Conservation (phyloP, 2,329 filamentous ascomycete genomes). For the Ustulina deusta region DNA sequence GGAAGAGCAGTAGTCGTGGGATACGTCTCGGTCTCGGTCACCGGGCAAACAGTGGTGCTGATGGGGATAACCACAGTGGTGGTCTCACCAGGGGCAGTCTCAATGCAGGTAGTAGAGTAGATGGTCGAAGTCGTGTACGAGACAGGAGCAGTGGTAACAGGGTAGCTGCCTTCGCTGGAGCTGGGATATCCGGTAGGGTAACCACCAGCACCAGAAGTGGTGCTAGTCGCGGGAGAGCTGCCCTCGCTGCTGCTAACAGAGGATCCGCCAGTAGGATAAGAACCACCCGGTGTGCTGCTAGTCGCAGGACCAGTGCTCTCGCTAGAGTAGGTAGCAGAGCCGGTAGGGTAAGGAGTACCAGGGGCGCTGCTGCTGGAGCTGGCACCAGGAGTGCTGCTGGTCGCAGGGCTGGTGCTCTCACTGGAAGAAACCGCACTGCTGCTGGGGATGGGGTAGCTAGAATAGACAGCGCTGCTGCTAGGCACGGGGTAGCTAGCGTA, state of each 20-base stretch:
- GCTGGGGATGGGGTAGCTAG: neutral
- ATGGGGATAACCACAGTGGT: slow-evolving; percentile 45
- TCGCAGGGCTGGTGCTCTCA: too few relatives aligned
- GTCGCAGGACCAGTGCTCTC: slow-evolving; percentile 4
- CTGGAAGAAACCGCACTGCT: too few relatives aligned
- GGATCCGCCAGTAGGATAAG: slow-evolving; percentile 9
- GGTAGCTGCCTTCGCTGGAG: slow-evolving; percentile 17
- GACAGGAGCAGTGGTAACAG: slow-evolving; percentile 28
- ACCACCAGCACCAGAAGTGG: slow-evolving; percentile 4
- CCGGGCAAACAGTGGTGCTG: slow-evolving; percentile 45
- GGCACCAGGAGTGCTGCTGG: too few relatives aligned
- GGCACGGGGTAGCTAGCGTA: slow-evolving; percentile 9
- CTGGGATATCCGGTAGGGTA: slow-evolving; percentile 29
- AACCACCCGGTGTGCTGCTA: slow-evolving; percentile 15
- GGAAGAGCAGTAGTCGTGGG: slow-evolving; percentile 31
- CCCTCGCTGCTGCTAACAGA: neutral
- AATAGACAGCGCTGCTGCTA: neutral
- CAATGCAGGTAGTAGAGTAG: slow-evolving; percentile 47
- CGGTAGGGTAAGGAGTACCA: neutral
- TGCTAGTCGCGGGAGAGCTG: slow-evolving; percentile 7
- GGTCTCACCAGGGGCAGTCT: slow-evolving; percentile 41
- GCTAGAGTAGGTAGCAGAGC: neutral
- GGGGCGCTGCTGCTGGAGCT: slow-evolving; percentile 10
- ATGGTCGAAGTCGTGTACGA: slow-evolving; percentile 51
- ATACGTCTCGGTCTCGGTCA: slow-evolving; percentile 32